Base-by-base conservation (phyloP, 2,329 filamentous ascomycete species). In the Setomelanomma holmii region DNA sequence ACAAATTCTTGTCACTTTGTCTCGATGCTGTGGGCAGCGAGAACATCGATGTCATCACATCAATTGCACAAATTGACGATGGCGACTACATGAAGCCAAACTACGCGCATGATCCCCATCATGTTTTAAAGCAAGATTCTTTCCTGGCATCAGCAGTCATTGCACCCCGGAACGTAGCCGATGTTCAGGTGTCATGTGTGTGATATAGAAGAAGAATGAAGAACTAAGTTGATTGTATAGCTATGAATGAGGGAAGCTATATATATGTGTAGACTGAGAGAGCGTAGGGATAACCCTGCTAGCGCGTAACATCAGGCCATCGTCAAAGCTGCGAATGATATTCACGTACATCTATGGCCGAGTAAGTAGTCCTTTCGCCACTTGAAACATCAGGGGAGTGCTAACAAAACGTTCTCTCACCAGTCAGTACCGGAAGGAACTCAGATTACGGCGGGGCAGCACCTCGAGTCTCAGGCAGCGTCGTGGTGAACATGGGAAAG, bases 391-490 rank as follows among this genome's bases (percentile, higher is more conserved):
- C n/a, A n/a, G n/a, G n/a, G n/a, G n/a, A n/a, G n/a, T n/a, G n/a
- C n/a, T n/a, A n/a, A n/a, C n/a, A n/a, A n/a, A n/a, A n/a, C n/a
- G n/a, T n/a, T n/a, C n/a, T n/a, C n/a, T n/a, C n/a, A n/a, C n/a
- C n/a, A 36, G 34, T 49, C 59, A 68, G 67, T 30, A 70, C 63
- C 55, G 78, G 78, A 8, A 73, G 78, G 22, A 82, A 82, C 55
- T 60, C 78, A 4, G 78, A 54, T 0, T 82, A 82, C 52, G 80
- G 80, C 12, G 80, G 80, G 1, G 76, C 80, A 1, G 79, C 79
- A 0, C 80, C 79, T 0, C 64, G 77, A 3, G 71, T 80, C 1
- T 70, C 72, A 5, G 79, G 79, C 0, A 77, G 73, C 33, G 68
- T 82, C 2, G 77, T 77, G 1, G 53, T 82, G 12, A 76, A 80